Conservation (phyloP, 1,284 basidiomycete genomes). For the Cutaneotrichosporon dermatis region DNA sequence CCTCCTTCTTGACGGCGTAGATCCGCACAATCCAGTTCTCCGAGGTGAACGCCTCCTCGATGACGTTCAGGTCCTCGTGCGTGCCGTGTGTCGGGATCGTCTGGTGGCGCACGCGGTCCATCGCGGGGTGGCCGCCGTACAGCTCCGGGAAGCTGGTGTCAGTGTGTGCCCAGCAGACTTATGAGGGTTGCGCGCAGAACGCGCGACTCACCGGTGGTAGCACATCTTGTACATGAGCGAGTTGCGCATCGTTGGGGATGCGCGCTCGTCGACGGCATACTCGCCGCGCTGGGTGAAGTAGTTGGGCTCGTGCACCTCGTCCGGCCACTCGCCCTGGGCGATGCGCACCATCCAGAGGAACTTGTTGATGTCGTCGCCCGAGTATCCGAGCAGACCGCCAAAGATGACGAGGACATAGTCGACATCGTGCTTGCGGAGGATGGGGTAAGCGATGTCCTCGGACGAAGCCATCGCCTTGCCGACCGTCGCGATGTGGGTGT, state of each 20-base stretch:
- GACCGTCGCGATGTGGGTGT: slow-evolving; percentile 95
- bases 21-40: slow-evolving; percentile 99
- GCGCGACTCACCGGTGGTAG: slow-evolving; percentile 69
- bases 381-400: slow-evolving; percentile 92
- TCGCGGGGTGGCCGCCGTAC: slow-evolving; percentile 67
- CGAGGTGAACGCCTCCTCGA: slow-evolving; percentile 92
- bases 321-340: slow-evolving; percentile 97
- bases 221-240: slow-evolving; percentile 98
- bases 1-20: slow-evolving; percentile 93
- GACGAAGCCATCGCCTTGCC: slow-evolving; percentile 94
- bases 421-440: slow-evolving; percentile 94
- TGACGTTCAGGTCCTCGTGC: slow-evolving; percentile 63
- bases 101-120: slow-evolving; percentile 81
- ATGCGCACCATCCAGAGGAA: slow-evolving; percentile 99
- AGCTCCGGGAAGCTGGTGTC: slow-evolving; percentile 70
- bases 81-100: slow-evolving; percentile 69
- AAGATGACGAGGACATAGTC: slow-evolving; percentile 98
- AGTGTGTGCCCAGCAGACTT: not conserved
- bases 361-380: slow-evolving; percentile 99
- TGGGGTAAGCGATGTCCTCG: slow-evolving; percentile 95
- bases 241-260: slow-evolving; percentile 86
- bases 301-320: slow-evolving; percentile 89
- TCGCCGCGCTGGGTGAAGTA: slow-evolving; percentile 95
- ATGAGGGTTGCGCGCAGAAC: no score
- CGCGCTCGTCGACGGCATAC: slow-evolving; percentile 85